A percentile compares a stretch with the other conserved stretches of the same genome.
phyloP scores from a whole-genome alignment of 352 stramenopile genomes.

The Phytophthora meadii region DNA sequence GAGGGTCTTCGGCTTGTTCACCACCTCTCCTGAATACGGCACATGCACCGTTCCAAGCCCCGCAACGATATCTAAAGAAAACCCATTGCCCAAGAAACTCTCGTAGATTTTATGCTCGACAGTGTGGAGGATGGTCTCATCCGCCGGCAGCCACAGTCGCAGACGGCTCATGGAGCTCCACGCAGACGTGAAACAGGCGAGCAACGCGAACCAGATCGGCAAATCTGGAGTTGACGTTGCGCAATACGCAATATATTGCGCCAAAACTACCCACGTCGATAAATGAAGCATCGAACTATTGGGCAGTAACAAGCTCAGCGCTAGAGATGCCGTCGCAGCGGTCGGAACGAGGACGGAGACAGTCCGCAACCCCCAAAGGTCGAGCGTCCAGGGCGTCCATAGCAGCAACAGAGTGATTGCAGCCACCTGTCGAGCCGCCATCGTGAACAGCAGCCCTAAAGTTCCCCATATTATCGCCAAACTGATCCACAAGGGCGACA shows the following conservation, averaged over 20 bases:
- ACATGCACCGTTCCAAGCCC: conserved; percentile 75
- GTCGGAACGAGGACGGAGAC: conserved; percentile 18
- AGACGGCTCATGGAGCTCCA: conserved; percentile 37
- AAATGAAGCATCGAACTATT: conserved; percentile 28
- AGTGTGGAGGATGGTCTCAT: conserved; percentile 44
- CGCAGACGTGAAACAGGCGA: conserved; percentile 32
- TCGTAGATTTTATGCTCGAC: conserved; percentile 68
- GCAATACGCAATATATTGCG: conserved; percentile 20
- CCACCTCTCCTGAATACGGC: conserved; percentile 51
- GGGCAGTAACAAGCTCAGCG: conserved; percentile 19
- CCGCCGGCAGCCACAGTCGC: conserved; percentile 53
- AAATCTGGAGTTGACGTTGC: neutral
- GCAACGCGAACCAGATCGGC: conserved; percentile 11
- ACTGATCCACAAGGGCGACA: conserved; percentile 25
- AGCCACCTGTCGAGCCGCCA: conserved; percentile 8
- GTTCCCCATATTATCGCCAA: conserved; percentile 18
- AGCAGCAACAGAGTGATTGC: conserved; percentile 19
- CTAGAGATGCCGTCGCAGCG: conserved; percentile 12
- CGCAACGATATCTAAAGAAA: conserved; percentile 49
- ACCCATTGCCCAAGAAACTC: conserved; percentile 49
- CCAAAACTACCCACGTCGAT: conserved; percentile 19
- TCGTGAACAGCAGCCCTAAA: conserved; percentile 29
- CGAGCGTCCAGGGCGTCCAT: conserved; percentile 26
- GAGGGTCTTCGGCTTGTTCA: conserved; percentile 43
- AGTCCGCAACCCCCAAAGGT: conserved; percentile 13